Evolutionary conservation across 2,329 filamentous ascomycete genomes (phyloP).

Genomic region (Tolypocladium ophioglossoides): DNA sequence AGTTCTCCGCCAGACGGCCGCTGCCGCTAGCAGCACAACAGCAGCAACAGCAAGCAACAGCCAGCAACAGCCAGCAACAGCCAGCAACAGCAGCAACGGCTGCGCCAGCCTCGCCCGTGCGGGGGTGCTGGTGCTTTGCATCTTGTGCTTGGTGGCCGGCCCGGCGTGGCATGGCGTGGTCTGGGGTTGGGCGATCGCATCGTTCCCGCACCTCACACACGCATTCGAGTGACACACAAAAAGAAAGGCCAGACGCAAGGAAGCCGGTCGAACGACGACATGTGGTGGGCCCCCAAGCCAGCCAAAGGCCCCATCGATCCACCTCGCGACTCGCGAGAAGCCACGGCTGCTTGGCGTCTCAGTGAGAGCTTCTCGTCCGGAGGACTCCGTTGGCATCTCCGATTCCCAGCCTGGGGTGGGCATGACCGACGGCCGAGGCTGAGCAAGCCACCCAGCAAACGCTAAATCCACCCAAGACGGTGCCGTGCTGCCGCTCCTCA

Average conservation of each 20-base stretch:
- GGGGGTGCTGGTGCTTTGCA: not conserved
- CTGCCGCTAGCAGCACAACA: not conserved
- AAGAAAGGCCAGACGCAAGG: not conserved
- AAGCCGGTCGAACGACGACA: not conserved
- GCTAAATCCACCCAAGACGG: not conserved
- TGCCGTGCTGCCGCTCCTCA: not conserved
- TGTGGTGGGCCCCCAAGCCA: not conserved
- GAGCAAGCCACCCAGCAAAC: not conserved
- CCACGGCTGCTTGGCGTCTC: not conserved
- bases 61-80: too few species aligned
- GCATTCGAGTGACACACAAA: not conserved
- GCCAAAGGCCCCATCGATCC: not conserved
- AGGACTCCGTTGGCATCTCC: too few species aligned
- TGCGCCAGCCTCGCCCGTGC: not conserved
- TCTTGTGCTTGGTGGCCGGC: not conserved
- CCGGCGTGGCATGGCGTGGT: constrained; percentile 9
- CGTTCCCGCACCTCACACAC: constrained; percentile 20
- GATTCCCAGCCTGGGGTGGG: not conserved
- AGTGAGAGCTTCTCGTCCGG: too few species aligned
- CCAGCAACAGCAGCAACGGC: too few species aligned
- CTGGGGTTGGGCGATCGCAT: constrained; percentile 20
- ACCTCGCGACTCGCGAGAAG: not conserved
- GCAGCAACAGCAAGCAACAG: not conserved
- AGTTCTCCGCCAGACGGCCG: too few species aligned
- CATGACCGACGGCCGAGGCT: not conserved